Conservation (phyloP, 2,329 filamentous ascomycete genomes). For the Penicillium italicum region DNA sequence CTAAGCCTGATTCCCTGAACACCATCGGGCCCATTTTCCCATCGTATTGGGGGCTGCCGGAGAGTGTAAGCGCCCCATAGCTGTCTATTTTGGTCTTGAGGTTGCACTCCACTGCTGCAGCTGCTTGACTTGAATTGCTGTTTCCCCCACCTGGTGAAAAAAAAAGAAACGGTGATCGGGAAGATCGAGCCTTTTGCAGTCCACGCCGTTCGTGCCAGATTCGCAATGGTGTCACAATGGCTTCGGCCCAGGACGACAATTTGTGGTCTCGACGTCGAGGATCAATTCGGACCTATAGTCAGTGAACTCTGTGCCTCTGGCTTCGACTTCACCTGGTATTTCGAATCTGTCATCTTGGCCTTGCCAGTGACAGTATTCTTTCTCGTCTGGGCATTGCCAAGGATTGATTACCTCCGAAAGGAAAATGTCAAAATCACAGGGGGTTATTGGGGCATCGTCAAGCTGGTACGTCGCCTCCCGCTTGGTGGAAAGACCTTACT, state of each 20-base stretch:
- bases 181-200: not conserved
- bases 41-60: not conserved
- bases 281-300: not conserved
- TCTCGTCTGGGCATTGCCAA: not conserved
- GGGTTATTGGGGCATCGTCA: not conserved
- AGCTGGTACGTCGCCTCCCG: not conserved
- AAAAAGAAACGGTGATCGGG: not conserved
- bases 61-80: not conserved
- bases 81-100: not conserved
- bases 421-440: not conserved
- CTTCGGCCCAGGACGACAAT: not conserved
- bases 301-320: constrained; percentile 1
- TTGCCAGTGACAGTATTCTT: not conserved
- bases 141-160: not conserved
- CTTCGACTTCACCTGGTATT: constrained; percentile 3
- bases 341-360: constrained; percentile 1
- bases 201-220: not conserved
- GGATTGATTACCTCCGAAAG: not conserved
- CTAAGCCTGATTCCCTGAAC: not conserved
- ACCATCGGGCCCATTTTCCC: not conserved
- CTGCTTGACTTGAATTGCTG: not conserved
- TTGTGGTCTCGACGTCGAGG: not conserved
- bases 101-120: not conserved
- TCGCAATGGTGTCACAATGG: not conserved
- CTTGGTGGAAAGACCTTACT: not conserved